These are phyloP conservation scores for Penicillium nucicola DNA, from an alignment of 495 filamentous ascomycete genomes.

Conservation along the genomic window DNA sequence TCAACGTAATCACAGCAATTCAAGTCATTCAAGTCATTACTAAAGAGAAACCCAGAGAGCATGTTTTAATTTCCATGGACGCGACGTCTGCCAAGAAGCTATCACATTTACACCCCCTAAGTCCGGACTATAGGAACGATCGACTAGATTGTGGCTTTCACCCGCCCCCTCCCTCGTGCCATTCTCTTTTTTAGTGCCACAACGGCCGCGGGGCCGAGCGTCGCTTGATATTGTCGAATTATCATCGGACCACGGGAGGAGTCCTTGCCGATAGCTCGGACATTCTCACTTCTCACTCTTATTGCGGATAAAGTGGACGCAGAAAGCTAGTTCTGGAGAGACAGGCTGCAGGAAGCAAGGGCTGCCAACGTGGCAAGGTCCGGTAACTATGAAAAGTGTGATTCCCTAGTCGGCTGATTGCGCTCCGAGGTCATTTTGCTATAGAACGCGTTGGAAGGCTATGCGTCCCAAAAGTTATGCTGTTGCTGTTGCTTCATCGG, in stretches of 20 bases:
- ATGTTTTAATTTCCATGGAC: not conserved
- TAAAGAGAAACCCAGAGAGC: too few relatives aligned
- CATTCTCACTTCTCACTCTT: not conserved
- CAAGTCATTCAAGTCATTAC: too few relatives aligned
- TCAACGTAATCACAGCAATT: too few relatives aligned
- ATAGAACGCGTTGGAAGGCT: too few relatives aligned
- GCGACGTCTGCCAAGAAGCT: conserved; percentile 13
- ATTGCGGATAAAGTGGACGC: not conserved
- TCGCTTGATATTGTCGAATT: conserved; percentile 2
- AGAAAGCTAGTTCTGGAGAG: not conserved
- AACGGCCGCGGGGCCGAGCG: conserved; percentile 1
- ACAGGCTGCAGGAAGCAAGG: conserved; percentile 10
- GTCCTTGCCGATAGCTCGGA: not conserved
- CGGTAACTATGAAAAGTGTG: not conserved
- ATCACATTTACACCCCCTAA: conserved; percentile 8
- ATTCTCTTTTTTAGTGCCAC: not conserved
- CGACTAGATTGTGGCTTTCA: conserved; percentile 8
- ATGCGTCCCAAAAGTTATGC: not conserved
- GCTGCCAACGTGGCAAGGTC: conserved; percentile 3
- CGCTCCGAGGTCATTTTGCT: too few relatives aligned
- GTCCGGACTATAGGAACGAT: conserved; percentile 4
- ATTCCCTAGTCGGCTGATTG: too few relatives aligned
- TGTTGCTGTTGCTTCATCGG: conserved; percentile 5
- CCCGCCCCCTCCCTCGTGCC: conserved; percentile 1
- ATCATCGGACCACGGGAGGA: not conserved